Evolutionary conservation across 441 rosid species (phyloP).

Genomic region (Erysimum cheiri): DNA sequence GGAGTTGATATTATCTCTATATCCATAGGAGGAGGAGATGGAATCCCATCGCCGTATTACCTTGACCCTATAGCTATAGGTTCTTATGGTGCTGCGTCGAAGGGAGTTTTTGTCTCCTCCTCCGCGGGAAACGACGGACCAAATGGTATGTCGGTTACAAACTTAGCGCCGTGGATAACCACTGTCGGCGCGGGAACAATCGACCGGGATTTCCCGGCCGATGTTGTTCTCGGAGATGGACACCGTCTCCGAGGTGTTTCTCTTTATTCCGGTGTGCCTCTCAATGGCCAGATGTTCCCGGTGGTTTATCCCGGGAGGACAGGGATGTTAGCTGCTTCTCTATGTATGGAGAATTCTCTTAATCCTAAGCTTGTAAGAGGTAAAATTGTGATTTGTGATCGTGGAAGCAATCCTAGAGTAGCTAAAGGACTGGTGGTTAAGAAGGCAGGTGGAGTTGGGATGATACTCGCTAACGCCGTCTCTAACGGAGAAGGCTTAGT

Average conservation of each 20-base stretch:
- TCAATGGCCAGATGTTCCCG: slow-evolving; percentile 64
- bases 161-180: slow-evolving; percentile 70
- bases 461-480: slow-evolving; percentile 78
- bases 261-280: slow-evolving; percentile 58
- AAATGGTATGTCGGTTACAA: slow-evolving; percentile 69
- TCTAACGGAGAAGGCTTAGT: slow-evolving; percentile 81
- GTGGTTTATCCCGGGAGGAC: slow-evolving; percentile 74
- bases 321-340: slow-evolving; percentile 61
- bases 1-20: slow-evolving; percentile 75
- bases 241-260: slow-evolving; percentile 65
- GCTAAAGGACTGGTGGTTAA: slow-evolving; percentile 80
- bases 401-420: slow-evolving; percentile 75
- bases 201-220: slow-evolving; percentile 69
- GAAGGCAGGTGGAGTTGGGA: slow-evolving; percentile 78
- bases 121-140: slow-evolving; percentile 79
- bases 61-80: slow-evolving; percentile 82
- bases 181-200: slow-evolving; percentile 74
- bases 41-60: slow-evolving; percentile 66
- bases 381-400: slow-evolving; percentile 72
- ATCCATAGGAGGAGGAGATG: slow-evolving; percentile 77
- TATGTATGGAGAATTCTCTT: slow-evolving; percentile 77
- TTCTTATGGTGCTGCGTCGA: slow-evolving; percentile 60
- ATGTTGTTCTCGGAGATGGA: slow-evolving; percentile 62
- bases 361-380: slow-evolving; percentile 63
- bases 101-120: slow-evolving; percentile 63